These are phyloP conservation scores for Fusarium torreyae DNA, from an alignment of 2,329 filamentous ascomycete species.

Conservation along the genomic window DNA sequence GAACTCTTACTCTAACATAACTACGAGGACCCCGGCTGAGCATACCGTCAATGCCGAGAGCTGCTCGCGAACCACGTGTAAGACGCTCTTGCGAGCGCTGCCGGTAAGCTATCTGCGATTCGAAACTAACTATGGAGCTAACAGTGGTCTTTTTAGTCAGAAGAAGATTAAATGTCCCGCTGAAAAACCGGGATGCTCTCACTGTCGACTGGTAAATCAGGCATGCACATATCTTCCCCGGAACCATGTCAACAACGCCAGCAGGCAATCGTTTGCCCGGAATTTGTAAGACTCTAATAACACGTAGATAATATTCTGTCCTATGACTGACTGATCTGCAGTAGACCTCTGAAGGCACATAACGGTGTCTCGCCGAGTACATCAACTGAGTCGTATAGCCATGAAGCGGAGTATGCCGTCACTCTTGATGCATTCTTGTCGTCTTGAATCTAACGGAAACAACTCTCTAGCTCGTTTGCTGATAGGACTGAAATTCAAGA, in stretches of 20 bases:
- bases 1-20: neutral
- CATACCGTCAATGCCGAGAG: slow-evolving; percentile 16
- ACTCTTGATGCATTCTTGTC: neutral
- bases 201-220: slow-evolving; percentile 38
- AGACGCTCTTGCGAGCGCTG: slow-evolving; percentile 47
- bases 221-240: slow-evolving; percentile 43
- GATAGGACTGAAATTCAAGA: neutral
- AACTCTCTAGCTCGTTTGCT: neutral
- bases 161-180: slow-evolving; percentile 49
- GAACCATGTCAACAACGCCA: slow-evolving; percentile 10
- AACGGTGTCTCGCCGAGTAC: neutral
- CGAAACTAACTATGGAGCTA: neutral
- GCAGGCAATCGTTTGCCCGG: neutral
- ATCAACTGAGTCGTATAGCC: slow-evolving; percentile 3
- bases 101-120: slow-evolving; percentile 27
- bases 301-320: accelerated
- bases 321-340: neutral
- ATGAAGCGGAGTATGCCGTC: slow-evolving; percentile 3
- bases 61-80: slow-evolving; percentile 28
- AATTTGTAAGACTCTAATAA: neutral
- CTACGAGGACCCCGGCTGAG: neutral
- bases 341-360: slow-evolving; percentile 8
- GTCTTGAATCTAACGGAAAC: neutral
- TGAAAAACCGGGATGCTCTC: slow-evolving; percentile 45
- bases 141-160: slow-evolving; percentile 13